Evolutionary conservation across 805 yeast species (phyloP), one percentile per base, ranked within the genome.

Genomic region (Candida dendrica): DNA sequence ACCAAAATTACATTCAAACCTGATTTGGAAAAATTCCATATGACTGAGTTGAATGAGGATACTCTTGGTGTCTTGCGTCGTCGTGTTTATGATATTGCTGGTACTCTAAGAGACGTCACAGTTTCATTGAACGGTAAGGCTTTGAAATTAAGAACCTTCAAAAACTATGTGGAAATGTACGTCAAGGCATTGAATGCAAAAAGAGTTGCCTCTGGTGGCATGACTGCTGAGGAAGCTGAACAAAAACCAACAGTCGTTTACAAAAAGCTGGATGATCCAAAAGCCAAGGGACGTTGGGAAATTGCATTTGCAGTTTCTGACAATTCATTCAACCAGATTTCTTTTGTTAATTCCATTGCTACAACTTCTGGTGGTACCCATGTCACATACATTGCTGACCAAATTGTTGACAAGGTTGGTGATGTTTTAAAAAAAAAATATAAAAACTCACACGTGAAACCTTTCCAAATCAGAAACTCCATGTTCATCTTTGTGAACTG

Each of bases 301-400:
- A 63, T 93, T 46, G 98, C 95, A 0, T 91, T 93, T 67, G 91
- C 95, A 1, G 84, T 89, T 4, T 85, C 97, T 35, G 96, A 89
- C 55, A 91, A 90, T 4, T 66, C 76, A 2, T 93, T 93, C 64
- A 86, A 87, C 53, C 98, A 93, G 61, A 93, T 93, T 35, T 90
- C 97, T 30, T 93, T 93, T 66, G 98, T 93, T 14, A 93, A 93
- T 60, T 89, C 97, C 6, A 93, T 93, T 59, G 98, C 98, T 1
- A 93, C 98, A 0, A 91, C 98, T 0, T 68, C 91, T 1, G 98
- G 98, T 46, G 98, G 98, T 52, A 85, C 98, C 0, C 98, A 93
- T 61, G 95, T 89, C 30, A 89, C 83, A 50, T 79, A 82, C 58
- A 74, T 90, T 26, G 71, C 95, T 4, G 96, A 91, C 60, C 87